Conservation (phyloP, 805 yeast genomes). For the Candida nemodendra region DNA sequence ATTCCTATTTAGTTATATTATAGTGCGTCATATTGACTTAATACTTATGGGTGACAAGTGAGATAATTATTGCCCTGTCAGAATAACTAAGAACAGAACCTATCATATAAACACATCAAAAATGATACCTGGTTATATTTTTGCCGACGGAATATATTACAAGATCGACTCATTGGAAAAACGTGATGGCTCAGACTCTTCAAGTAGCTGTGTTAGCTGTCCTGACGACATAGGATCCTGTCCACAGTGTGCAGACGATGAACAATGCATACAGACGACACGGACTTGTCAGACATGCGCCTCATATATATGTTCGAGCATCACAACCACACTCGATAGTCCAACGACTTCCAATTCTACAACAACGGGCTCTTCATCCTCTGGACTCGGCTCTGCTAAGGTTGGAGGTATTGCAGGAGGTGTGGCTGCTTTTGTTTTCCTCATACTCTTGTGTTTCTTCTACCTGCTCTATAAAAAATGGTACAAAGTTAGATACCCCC, state of each 20-base stretch:
- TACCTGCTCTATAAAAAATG: slow-evolving; percentile 43
- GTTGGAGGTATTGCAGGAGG: slow-evolving; percentile 73
- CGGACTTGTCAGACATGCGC: slow-evolving; percentile 63
- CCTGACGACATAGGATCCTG: slow-evolving; percentile 40
- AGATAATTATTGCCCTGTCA: no score
- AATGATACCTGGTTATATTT: slow-evolving; percentile 8
- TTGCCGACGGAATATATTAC: slow-evolving; percentile 9
- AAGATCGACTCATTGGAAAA: slow-evolving; percentile 6
- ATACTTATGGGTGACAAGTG: no score
- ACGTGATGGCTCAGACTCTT: slow-evolving; percentile 3
- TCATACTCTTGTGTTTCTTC: slow-evolving; percentile 37
- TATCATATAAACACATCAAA: no score
- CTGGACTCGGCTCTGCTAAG: slow-evolving; percentile 24
- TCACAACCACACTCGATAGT: slow-evolving; percentile 19
- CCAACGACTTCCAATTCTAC: slow-evolving; percentile 15
- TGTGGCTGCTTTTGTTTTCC: slow-evolving; percentile 56
- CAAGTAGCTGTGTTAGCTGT: slow-evolving; percentile 29
- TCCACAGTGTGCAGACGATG: slow-evolving; percentile 52
- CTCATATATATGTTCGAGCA: slow-evolving; percentile 45
- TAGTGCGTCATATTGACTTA: no score
- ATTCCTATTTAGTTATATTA: no score
- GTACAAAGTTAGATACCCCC: slow-evolving; percentile 36
- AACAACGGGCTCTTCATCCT: background rate
- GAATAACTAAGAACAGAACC: no score
- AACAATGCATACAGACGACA: slow-evolving; percentile 53